phyloP scores from a whole-genome alignment of 768 basidiomycete genomes.

The Suillus luteus region DNA sequence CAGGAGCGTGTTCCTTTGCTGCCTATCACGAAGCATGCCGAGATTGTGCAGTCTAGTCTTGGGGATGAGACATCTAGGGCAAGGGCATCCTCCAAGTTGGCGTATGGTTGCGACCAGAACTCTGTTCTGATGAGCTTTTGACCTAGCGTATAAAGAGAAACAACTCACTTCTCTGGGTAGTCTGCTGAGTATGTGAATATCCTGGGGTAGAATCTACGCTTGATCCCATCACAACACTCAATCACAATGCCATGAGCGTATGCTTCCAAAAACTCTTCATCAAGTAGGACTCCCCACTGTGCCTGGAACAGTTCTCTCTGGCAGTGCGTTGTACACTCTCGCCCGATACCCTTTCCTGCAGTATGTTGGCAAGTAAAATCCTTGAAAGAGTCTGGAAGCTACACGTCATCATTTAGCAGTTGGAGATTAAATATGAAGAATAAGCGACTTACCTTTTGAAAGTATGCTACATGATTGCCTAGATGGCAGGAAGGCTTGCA shows the following conservation, averaged over 20 bases:
- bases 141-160: neutral
- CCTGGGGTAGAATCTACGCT: slow-evolving; percentile 19
- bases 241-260: slow-evolving; percentile 24
- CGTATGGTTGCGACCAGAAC: slow-evolving; percentile 19
- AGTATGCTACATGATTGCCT: slow-evolving; percentile 15
- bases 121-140: slow-evolving; percentile 9
- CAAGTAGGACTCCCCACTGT: slow-evolving; percentile 18
- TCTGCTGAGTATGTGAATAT: slow-evolving; percentile 25
- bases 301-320: slow-evolving; percentile 24
- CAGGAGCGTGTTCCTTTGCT: neutral
- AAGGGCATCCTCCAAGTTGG: slow-evolving; percentile 22
- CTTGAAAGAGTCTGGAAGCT: slow-evolving; percentile 19
- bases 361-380: slow-evolving; percentile 8
- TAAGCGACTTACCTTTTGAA: slow-evolving; percentile 10
- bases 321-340: slow-evolving; percentile 15
- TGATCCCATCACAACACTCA: slow-evolving; percentile 16
- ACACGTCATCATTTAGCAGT: too few species aligned
- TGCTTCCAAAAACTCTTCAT: slow-evolving; percentile 23
- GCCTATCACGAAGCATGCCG: slow-evolving; percentile 22
- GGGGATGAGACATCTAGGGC: slow-evolving; percentile 21
- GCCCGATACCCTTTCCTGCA: neutral
- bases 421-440: too few species aligned
- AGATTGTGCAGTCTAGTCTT: slow-evolving; percentile 22
- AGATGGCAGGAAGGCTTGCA: slow-evolving; percentile 16
- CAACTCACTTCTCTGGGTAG: slow-evolving; percentile 34